Percentiles rank a stretch among this genome's conserved stretches.
These are phyloP conservation scores for Fraxinus latifolia DNA, from an alignment of 305 asterid genomes.

Conservation along the genomic window DNA sequence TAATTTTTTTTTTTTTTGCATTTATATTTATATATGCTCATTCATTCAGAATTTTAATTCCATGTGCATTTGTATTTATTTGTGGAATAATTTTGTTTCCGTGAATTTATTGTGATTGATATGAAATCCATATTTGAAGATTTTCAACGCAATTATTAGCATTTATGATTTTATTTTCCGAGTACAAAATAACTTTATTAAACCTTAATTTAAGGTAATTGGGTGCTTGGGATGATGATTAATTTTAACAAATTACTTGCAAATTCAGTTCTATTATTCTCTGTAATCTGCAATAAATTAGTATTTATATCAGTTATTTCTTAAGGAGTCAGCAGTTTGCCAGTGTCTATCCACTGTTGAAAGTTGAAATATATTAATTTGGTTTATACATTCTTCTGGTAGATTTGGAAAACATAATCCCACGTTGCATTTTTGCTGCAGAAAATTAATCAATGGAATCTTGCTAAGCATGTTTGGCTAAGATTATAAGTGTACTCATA, in stretches of 20 bases:
- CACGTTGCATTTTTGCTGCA: not conserved
- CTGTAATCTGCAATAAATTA: not conserved
- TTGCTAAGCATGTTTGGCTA: not conserved
- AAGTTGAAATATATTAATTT: not conserved
- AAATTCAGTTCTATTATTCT: not conserved
- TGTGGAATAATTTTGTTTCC: slow-evolving; percentile 7
- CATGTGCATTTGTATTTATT: slow-evolving; percentile 8
- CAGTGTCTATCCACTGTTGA: not conserved
- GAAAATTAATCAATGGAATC: not conserved
- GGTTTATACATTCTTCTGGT: not conserved
- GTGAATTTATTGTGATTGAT: slow-evolving; percentile 16
- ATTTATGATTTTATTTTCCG: not conserved
- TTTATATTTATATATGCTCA: not conserved
- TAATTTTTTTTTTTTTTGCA: not conserved
- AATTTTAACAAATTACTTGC: too few species aligned
- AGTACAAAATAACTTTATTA: too few species aligned
- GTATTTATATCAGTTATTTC: not conserved
- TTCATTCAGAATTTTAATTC: slow-evolving; percentile 16
- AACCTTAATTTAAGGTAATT: too few species aligned
- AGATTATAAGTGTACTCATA: not conserved
- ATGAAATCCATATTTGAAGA: not conserved
- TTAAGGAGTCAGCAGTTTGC: not conserved
- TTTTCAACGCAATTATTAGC: not conserved
- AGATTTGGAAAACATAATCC: not conserved
- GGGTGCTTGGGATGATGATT: too few species aligned